Conservation (phyloP, 2,329 filamentous ascomycete genomes). For the Xylaria hypoxylon region DNA sequence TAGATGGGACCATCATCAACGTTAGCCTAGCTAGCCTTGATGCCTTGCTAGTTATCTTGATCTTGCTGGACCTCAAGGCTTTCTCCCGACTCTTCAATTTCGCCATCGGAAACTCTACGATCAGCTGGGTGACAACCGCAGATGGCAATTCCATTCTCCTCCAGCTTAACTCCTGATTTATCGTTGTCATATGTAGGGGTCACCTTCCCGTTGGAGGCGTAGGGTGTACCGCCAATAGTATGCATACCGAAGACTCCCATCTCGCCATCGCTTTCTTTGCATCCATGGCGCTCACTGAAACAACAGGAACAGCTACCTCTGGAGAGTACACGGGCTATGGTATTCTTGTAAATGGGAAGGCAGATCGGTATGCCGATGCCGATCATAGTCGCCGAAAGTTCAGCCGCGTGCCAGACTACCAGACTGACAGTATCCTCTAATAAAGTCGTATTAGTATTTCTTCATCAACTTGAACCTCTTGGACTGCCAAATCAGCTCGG, state of each 20-base stretch:
- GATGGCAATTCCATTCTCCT: background rate
- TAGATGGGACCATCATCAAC: background rate
- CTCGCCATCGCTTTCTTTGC: background rate
- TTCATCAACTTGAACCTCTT: background rate
- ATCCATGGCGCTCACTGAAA: background rate
- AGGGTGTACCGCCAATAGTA: slow-evolving; percentile 22
- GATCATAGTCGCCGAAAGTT: slow-evolving; percentile 41
- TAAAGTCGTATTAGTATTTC: slow-evolving; percentile 1
- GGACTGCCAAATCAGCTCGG: background rate
- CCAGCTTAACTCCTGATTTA: no score
- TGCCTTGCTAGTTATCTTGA: background rate
- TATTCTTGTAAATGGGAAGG: slow-evolving; percentile 35
- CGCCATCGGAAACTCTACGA: background rate
- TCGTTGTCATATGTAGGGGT: background rate
- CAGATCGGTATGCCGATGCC: slow-evolving; percentile 42
- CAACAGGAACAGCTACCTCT: background rate
- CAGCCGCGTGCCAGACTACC: slow-evolving; percentile 41
- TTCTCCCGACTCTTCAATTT: background rate
- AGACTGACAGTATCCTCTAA: slow-evolving; percentile 34
- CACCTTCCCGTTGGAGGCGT: background rate
- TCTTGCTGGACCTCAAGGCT: background rate
- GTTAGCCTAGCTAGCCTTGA: background rate
- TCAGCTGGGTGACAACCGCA: background rate
- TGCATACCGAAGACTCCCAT: slow-evolving; percentile 4
- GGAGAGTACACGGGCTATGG: slow-evolving; percentile 20